phyloP scores from a whole-genome alignment of 1,139 yeast species.

The Suhomyces atakaporum region DNA sequence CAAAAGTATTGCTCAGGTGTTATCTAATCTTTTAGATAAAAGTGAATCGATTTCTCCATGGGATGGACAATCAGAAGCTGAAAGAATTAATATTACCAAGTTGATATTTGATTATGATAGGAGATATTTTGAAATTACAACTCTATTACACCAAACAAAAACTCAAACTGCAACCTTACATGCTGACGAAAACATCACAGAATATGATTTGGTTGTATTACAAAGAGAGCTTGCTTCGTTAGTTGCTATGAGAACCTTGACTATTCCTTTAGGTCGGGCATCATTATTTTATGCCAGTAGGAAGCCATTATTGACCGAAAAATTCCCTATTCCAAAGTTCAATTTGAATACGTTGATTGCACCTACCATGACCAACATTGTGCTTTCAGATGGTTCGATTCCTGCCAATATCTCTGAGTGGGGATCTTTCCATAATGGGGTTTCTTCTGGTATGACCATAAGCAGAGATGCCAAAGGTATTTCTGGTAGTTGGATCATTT shows the following conservation, averaged over 20 bases:
- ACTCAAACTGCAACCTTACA: conserved; percentile 54
- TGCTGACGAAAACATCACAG: conserved; percentile 44
- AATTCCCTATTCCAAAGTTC: conserved; percentile 75
- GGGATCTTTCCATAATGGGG: conserved; percentile 95
- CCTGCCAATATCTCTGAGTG: conserved; percentile 60
- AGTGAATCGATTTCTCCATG: conserved; percentile 53
- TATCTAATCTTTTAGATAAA: conserved; percentile 48
- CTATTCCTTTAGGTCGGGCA: conserved; percentile 79
- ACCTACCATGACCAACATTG: conserved; percentile 67
- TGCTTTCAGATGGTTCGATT: conserved; percentile 57
- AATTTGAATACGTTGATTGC: conserved; percentile 67
- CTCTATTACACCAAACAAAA: conserved; percentile 68
- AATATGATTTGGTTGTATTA: conserved; percentile 55
- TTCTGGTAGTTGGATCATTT: conserved; percentile 90
- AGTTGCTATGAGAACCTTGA: conserved; percentile 70
- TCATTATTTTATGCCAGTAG: conserved; percentile 70
- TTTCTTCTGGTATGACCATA: conserved; percentile 79
- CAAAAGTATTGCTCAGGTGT: conserved; percentile 51
- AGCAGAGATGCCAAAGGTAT: conserved; percentile 70
- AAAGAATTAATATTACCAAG: conserved; percentile 63
- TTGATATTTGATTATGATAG: conserved; percentile 77
- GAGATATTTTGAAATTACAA: conserved; percentile 75
- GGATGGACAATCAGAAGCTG: conserved; percentile 71
- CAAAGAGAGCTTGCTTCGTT: conserved; percentile 68
- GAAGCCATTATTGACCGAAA: conserved; percentile 80